A percentile compares a stretch with the other conserved stretches of the same genome.
Conservation (phyloP, 2,329 filamentous ascomycete species). For the Macroventuria anomochaeta region DNA sequence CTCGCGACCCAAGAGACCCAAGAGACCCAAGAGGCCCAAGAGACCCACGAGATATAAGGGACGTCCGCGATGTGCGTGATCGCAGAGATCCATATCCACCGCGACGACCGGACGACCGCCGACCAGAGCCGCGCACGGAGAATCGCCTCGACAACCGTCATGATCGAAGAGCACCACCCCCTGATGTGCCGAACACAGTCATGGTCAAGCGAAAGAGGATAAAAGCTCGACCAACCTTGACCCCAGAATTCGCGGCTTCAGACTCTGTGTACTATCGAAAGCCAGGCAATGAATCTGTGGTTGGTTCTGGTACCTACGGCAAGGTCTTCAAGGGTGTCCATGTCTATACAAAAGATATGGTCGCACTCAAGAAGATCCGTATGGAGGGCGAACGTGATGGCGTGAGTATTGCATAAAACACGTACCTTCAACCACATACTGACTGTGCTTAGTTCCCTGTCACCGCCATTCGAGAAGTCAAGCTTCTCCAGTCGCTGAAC, state of each 20-base stretch:
- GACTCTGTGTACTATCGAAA: slow-evolving; percentile 95
- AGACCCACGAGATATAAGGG: slow-evolving; percentile 30
- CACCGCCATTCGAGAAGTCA: slow-evolving; percentile 89
- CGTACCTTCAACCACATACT: slow-evolving; percentile 20
- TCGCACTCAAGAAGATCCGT: slow-evolving; percentile 87
- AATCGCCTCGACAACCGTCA: slow-evolving; percentile 46
- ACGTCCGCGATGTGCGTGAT: slow-evolving; percentile 36
- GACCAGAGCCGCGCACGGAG: slow-evolving; percentile 33
- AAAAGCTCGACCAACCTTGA: slow-evolving; percentile 73
- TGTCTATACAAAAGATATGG: slow-evolving; percentile 84
- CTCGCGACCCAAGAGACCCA: slow-evolving; percentile 21
- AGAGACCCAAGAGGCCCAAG: slow-evolving; percentile 25
- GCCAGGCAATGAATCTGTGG: slow-evolving; percentile 95
- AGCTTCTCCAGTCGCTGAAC: slow-evolving; percentile 83
- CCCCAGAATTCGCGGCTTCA: slow-evolving; percentile 75
- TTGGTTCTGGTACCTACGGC: slow-evolving; percentile 93
- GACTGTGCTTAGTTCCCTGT: slow-evolving; percentile 70
- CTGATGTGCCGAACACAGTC: slow-evolving; percentile 56
- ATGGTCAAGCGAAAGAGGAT: slow-evolving; percentile 71
- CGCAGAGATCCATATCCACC: slow-evolving; percentile 39
- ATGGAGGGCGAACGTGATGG: slow-evolving; percentile 94
- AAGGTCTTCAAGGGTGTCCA: slow-evolving; percentile 95
- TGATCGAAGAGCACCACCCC: slow-evolving; percentile 47
- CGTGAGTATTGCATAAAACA: slow-evolving; percentile 43
- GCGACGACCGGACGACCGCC: slow-evolving; percentile 36